Percentiles rank a stretch among this genome's conserved stretches.
Conservation (phyloP, 2,329 filamentous ascomycete species). For the Beauveria brongniartii region DNA sequence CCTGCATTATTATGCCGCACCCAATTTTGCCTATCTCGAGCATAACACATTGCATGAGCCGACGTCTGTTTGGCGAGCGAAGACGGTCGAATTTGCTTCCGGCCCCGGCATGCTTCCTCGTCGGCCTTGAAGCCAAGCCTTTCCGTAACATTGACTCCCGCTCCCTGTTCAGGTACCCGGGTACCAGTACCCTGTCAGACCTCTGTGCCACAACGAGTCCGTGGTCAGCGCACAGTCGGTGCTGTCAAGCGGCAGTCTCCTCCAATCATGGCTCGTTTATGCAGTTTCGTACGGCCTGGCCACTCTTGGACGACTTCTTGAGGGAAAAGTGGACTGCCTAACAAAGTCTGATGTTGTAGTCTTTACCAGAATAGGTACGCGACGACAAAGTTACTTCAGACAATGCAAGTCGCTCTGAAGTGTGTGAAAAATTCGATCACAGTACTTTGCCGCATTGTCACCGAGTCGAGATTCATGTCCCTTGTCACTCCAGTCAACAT, state of each 20-base stretch:
- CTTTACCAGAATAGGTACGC: background rate
- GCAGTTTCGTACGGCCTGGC: background rate
- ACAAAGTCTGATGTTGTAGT: background rate
- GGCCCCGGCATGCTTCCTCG: background rate
- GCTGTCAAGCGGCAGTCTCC: background rate
- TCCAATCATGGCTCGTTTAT: background rate
- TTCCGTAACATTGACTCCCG: background rate
- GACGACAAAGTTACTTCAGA: background rate
- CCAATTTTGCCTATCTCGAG: background rate
- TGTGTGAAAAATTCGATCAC: too few species aligned
- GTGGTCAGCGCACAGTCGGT: background rate
- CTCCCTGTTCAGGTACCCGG: background rate
- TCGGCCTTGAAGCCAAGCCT: background rate
- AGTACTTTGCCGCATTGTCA: background rate
- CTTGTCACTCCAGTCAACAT: too few species aligned
- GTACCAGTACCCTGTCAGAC: background rate
- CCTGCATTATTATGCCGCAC: background rate
- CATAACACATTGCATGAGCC: background rate
- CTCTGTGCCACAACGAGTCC: background rate
- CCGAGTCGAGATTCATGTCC: too few species aligned
- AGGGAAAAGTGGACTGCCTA: slow-evolving; percentile 2
- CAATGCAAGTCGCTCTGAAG: too few species aligned
- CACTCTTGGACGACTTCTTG: background rate
- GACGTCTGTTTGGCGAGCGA: background rate
- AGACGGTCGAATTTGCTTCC: background rate